These are phyloP conservation scores for Corinectria fuckeliana DNA, from an alignment of 2,329 filamentous ascomycete species.

Conservation along the genomic window DNA sequence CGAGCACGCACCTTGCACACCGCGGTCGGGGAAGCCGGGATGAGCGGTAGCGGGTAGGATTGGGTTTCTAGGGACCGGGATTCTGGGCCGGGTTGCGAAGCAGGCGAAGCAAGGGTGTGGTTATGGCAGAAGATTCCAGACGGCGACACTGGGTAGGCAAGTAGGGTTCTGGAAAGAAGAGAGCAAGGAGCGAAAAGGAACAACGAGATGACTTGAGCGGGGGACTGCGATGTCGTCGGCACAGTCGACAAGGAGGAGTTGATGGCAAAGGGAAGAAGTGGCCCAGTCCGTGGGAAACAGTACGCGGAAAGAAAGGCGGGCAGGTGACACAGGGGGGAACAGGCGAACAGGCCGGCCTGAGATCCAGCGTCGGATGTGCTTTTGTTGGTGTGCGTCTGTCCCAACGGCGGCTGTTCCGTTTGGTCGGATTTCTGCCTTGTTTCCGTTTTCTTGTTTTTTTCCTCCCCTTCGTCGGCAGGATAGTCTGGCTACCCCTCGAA, in stretches of 20 bases:
- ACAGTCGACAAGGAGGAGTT: neutral
- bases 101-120: constrained; percentile 7
- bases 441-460: neutral
- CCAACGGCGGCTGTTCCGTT: constrained; percentile 16
- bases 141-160: no score
- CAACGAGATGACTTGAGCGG: neutral
- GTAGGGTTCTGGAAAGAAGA: no score
- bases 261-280: neutral
- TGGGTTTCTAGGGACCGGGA: constrained; percentile 27
- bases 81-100: constrained; percentile 1
- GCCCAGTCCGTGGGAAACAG: no score
- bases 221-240: neutral
- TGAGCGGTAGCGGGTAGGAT: constrained; percentile 18
- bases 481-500: constrained; percentile 3
- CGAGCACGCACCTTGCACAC: constrained; percentile 30
- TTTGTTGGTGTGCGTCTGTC: neutral
- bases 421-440: neutral
- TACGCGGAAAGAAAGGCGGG: constrained; percentile 1
- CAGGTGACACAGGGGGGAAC: constrained; percentile 15
- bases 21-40: constrained; percentile 33
- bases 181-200: neutral
- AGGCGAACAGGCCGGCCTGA: neutral
- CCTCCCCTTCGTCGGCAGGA: neutral
- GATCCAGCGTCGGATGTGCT: neutral
- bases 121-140: constrained; percentile 9